Evolutionary conservation across 2,329 filamentous ascomycete species (phyloP), one percentile per base, ranked within the genome.

Genomic region (Mycosphaerella sp.): DNA sequence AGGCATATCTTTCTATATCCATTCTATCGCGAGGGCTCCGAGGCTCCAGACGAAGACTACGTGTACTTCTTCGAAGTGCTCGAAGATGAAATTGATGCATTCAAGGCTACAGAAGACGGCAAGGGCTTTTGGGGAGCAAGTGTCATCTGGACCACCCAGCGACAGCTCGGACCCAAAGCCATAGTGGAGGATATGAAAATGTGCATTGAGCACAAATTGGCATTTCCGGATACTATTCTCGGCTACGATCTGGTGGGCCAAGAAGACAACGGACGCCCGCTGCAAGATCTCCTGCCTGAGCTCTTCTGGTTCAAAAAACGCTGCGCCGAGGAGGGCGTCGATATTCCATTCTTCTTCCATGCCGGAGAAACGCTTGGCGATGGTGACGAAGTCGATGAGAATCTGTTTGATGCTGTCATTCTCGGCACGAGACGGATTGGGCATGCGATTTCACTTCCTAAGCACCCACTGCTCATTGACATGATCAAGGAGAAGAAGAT

Each of bases 311-410:
- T 97, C 77, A 84, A 84, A 58, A 90, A 91, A 68, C 81, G 85
- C 61, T 96, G 89, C 67, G 79, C 81, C 0, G 78, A 87, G 64
- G 84, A 89, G 63, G 81, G 79, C 2, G 79, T 96, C 34, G 81
- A 89, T 44, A 82, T 98, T 8, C 91, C 91, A 0, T 95, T 96
- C 74, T 95, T 95, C 75, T 94, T 97, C 73, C 90, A 96, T 67
- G 90, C 91, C 0, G 91, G 90, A 58, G 90, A 96, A 70, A 88
- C 83, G 30, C 80, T 95, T 0, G 89, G 88, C 13, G 82, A 87
- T 54, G 89, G 89, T 25, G 84, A 82, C 59, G 77, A 75, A 16
- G 85, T 86, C 0, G 90, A 96, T 63, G 75, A 81, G 56, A 96
- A 96, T 68, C 78, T 97, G 2, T 95, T 89, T 66, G 90, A 96